Percentiles rank a stretch among this genome's conserved stretches.
phyloP scores from a whole-genome alignment of 208 protist species.

The Leishmania tarentolae region DNA sequence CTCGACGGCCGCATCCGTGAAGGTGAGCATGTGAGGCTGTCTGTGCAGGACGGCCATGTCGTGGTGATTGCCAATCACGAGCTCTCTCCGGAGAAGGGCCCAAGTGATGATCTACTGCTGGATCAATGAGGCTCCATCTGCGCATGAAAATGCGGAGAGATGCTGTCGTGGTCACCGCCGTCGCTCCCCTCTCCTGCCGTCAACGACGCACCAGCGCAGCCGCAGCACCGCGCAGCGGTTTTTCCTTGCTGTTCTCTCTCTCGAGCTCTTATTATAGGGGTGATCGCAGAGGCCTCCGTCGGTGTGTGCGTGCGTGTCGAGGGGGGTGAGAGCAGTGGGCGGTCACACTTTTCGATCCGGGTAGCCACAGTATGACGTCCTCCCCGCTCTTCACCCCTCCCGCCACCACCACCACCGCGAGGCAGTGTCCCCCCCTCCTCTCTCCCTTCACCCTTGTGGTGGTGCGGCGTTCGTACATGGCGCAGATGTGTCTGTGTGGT shows the following conservation, averaged over 20 bases:
- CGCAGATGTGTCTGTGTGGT: neutral
- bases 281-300: too few species aligned
- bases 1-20: conserved; percentile 83
- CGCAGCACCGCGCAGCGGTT: neutral
- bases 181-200: too few species aligned
- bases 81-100: conserved; percentile 28
- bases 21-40: conserved; percentile 63
- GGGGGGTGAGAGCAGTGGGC: neutral
- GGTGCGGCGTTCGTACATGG: neutral
- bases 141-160: neutral
- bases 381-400: neutral
- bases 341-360: neutral
- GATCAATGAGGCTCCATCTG: neutral
- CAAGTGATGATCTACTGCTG: conserved; percentile 40
- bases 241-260: neutral
- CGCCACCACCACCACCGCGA: neutral
- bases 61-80: conserved; percentile 72
- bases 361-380: neutral
- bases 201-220: too few species aligned
- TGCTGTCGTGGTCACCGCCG: too few species aligned
- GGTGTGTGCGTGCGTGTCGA: neutral
- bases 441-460: too few species aligned
- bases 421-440: neutral
- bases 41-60: conserved; percentile 46
- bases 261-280: neutral